Evolutionary conservation across 1,284 basidiomycete species (phyloP), one percentile per base, ranked within the genome.

Genomic region (Thecaphora thlaspeos): DNA sequence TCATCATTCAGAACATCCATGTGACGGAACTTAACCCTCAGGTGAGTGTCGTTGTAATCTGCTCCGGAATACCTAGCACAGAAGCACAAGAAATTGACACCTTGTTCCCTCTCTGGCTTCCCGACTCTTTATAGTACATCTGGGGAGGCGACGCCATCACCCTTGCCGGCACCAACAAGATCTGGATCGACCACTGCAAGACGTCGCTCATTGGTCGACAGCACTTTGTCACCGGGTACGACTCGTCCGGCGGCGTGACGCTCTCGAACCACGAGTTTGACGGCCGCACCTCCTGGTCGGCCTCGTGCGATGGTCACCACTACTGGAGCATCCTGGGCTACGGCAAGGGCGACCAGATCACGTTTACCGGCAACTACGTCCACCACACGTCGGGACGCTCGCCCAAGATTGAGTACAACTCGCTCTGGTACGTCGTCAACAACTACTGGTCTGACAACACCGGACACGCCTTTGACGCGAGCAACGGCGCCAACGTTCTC

Each of bases 1-100:
- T 80, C 38, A 79, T 79, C 51, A 68, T 80, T 45, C 76, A 79
- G 58, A 79, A 77, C 39, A 64, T 78, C 37, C 49, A 63, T 26
- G 75, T 78, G 30, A 66, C 64, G 18, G 22, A 57, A 14, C 54
- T 62, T 48, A 69, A 69, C 37, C 43, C 61, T 0, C 23, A 43
- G 15, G n/a, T n/a, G n/a, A n/a, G n/a, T n/a, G n/a, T n/a, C n/a
- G n/a, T n/a, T n/a, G n/a, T n/a, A n/a, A n/a, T n/a, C n/a, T n/a
- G n/a, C n/a, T n/a, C n/a, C n/a, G n/a, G n/a, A n/a, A n/a, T n/a
- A n/a, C n/a, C n/a, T n/a, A n/a, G n/a, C n/a, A n/a, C n/a, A n/a
- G n/a, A n/a, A n/a, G n/a, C n/a, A n/a, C n/a, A n/a, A n/a, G n/a
- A n/a, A n/a, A n/a, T n/a, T n/a, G n/a, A n/a, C n/a, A n/a, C n/a